Percentiles rank a stretch among this genome's conserved stretches.
Evolutionary conservation across 805 yeast genomes (phyloP).

Genomic region (Komagataella pseudopastoris): DNA sequence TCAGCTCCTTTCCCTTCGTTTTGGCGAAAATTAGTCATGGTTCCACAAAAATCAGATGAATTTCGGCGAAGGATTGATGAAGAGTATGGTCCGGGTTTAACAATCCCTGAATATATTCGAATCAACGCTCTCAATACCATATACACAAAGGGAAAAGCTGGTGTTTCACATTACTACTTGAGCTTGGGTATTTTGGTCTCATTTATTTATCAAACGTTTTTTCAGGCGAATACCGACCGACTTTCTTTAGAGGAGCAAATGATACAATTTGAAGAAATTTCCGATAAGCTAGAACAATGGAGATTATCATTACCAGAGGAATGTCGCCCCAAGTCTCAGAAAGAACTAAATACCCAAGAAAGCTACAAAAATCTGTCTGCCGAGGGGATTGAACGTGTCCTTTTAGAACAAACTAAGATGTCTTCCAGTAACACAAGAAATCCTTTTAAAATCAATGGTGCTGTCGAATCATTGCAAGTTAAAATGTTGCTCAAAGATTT

Average conservation of each 20-base stretch:
- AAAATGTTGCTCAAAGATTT: not conserved
- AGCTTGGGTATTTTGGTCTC: not conserved
- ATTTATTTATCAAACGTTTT: not conserved
- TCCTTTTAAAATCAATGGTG: not conserved
- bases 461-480: not conserved
- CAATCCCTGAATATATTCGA: not conserved
- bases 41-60: not conserved
- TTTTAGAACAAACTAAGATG: not conserved
- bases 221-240: not conserved
- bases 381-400: not conserved
- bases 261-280: not conserved
- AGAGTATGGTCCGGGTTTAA: not conserved
- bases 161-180: not conserved
- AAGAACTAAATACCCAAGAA: not conserved
- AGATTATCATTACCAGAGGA: not conserved
- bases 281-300: not conserved
- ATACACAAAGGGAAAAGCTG: not conserved
- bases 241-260: not conserved
- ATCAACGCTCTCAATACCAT: not conserved
- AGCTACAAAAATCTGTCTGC: not conserved
- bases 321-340: not conserved
- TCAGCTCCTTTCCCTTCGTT: slow-evolving; percentile 14
- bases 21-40: not conserved
- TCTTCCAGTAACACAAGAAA: not conserved
- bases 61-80: not conserved